Conservation (phyloP, 345 rosid genomes). For the Melaleuca quinquenervia region DNA sequence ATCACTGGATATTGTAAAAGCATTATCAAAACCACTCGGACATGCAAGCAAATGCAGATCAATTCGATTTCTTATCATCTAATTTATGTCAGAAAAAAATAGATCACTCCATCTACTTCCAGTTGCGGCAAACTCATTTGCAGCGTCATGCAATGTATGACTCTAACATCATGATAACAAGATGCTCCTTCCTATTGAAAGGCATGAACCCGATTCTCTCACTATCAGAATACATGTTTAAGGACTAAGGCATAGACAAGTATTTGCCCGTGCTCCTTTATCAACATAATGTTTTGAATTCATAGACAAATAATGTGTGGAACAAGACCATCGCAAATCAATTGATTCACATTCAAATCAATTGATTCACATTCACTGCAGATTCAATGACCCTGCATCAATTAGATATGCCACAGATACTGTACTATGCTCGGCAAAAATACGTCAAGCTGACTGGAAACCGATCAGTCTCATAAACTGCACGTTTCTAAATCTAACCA, state of each 20-base stretch:
- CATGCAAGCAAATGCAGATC: not conserved
- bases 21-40: not conserved
- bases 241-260: not conserved
- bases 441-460: not conserved
- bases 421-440: not conserved
- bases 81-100: not conserved
- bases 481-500: not conserved
- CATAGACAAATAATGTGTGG: not conserved
- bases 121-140: not conserved
- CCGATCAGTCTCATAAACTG: not conserved
- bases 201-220: not conserved
- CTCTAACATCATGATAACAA: not conserved
- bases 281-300: not conserved
- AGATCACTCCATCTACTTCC: not conserved
- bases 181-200: not conserved
- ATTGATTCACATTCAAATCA: not conserved
- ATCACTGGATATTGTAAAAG: constrained; percentile 18
- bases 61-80: not conserved
- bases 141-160: not conserved
- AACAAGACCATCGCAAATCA: not conserved
- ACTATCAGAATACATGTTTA: not conserved
- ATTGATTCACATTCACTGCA: not conserved
- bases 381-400: not conserved
- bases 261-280: not conserved
- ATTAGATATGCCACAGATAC: not conserved